Evolutionary conservation across 225 moss, liverwort and hornwort species (phyloP).

Genomic region (Antitrichia curtipendula): DNA sequence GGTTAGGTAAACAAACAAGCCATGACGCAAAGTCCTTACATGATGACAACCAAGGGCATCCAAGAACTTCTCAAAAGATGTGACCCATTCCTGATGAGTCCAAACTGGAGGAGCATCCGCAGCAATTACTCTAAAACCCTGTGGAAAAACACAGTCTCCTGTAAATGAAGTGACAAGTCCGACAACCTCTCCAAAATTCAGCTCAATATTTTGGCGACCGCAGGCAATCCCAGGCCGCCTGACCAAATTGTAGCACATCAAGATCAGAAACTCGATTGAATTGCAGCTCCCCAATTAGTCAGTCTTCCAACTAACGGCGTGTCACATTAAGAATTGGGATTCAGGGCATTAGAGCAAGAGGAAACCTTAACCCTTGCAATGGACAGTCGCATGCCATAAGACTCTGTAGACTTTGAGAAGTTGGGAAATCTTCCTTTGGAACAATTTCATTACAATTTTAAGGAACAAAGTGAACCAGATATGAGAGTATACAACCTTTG

Average conservation of each 20-base stretch:
- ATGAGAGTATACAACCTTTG: background rate
- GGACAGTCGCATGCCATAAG: background rate
- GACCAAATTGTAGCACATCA: background rate
- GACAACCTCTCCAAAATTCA: background rate
- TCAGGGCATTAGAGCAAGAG: background rate
- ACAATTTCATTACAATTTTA: background rate
- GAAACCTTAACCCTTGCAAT: background rate
- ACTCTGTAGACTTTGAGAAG: background rate
- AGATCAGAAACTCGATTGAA: background rate
- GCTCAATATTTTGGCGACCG: background rate
- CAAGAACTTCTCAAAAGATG: conserved; percentile 90
- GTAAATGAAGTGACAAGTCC: background rate
- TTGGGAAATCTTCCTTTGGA: background rate
- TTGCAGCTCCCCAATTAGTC: background rate
- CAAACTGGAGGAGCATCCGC: conserved; percentile 93
- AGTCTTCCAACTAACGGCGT: background rate
- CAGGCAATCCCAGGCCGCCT: background rate
- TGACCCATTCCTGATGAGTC: conserved; percentile 88
- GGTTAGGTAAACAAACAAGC: background rate
- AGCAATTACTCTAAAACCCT: conserved; percentile 90
- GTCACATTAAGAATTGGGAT: background rate
- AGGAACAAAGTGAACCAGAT: background rate
- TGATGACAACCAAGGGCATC: conserved; percentile 90
- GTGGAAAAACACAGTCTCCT: background rate
- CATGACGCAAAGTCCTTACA: conserved; percentile 14